Base-by-base conservation (phyloP, 495 filamentous ascomycete genomes). In the Saxophila tyrrhenica region DNA sequence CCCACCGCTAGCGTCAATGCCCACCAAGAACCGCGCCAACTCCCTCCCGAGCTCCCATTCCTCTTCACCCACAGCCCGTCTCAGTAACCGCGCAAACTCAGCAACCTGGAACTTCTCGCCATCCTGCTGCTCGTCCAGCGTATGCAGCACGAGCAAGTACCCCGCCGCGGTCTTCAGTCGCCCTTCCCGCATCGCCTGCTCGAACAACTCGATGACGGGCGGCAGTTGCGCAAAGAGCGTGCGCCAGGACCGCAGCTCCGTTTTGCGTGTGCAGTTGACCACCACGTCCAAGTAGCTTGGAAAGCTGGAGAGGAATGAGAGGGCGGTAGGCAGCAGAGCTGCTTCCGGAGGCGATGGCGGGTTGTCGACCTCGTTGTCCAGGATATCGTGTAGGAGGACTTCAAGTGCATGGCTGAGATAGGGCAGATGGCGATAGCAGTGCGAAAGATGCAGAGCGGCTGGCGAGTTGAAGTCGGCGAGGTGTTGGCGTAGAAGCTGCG, bases 11-110 rank as follows among this genome's bases (percentile, higher is more conserved):
- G 85, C 80, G 65, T 99, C 94, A 51, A 99, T 78, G 1, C 92
- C 92, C 43, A 91, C 87, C 48, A 99, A 69, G 67, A 99, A 99
- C 25, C 94, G 72, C 22, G 90, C 89, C 2, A 99, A 73, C 64
- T 99, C 94, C 58, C 89, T 94, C 67, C 94, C 97, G 3, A 97
- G 74, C 54, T 97, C 94, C 92, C 91, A 99, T 66, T 99, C 92
- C 22, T 78, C 80, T 69, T 87, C 87, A 25, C 79, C 78, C 54
- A 87, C 89, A 0, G 90, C 92, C 50, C 83, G 72, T n/a, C 78
- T 77, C 23, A 99, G 78, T 39, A 99, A 69, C 20, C 89, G 76
- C 0, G 96, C 84, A 42, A 90, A 82, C 60, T 90, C 51, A 1
- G 9, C 1, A 2, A 83, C 59, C 59, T 56, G 24, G 85, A 86